Evolutionary conservation across 2,329 filamentous ascomycete species (phyloP).

Genomic region (Coniella lustricola): DNA sequence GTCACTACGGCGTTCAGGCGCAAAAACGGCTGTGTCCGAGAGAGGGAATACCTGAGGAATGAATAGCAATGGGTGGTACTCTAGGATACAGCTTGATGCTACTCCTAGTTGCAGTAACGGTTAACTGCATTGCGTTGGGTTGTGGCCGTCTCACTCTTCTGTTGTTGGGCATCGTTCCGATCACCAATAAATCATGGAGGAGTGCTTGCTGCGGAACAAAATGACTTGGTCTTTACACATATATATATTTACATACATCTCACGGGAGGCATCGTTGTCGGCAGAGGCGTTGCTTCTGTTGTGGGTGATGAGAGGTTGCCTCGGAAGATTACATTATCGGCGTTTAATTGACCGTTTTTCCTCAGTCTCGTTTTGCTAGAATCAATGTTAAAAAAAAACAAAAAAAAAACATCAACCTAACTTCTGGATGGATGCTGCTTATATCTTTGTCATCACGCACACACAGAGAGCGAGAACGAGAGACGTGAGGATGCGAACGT

Average conservation of each 20-base stretch:
- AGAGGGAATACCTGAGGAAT: too few species aligned
- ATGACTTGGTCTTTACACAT: conserved; percentile 11
- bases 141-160: too few species aligned
- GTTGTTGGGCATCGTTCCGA: not conserved
- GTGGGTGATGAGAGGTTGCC: conserved; percentile 1
- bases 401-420: too few species aligned
- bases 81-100: conserved; percentile 2
- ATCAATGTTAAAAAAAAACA: too few species aligned
- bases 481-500: too few species aligned
- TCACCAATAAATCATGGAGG: too few species aligned
- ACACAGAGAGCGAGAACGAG: too few species aligned
- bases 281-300: not conserved
- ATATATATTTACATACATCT: conserved; percentile 2
- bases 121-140: too few species aligned
- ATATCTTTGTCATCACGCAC: too few species aligned
- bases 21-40: not conserved
- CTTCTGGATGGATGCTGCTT: too few species aligned
- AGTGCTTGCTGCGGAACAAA: conserved; percentile 4
- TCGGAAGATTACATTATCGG: conserved; percentile 17
- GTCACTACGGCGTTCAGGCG: not conserved
- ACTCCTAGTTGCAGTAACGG: not conserved
- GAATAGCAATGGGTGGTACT: too few species aligned
- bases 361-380: not conserved
- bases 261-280: not conserved
- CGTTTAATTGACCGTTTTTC: conserved; percentile 18